Base-by-base conservation (phyloP, 352 stramenopile genomes). In the Peronosclerospora sorghi region DNA sequence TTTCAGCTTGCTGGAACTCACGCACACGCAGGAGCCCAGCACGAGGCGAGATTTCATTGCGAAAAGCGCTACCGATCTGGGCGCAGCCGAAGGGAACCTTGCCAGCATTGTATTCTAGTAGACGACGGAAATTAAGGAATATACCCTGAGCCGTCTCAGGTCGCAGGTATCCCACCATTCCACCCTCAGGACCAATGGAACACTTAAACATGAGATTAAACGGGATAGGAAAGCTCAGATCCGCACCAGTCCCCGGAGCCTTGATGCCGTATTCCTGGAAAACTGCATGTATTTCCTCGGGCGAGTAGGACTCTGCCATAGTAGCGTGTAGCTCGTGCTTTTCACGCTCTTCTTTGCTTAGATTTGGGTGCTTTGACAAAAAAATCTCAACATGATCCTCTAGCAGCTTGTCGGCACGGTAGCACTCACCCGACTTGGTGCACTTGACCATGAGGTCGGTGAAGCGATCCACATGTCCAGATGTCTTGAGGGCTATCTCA, bases 131-230 rank as follows among this genome's bases (percentile, higher is more conserved):
- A 77, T 99, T 99, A 6, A 99, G 86, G 73, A 99, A 99, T 18
- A 99, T 94, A 37, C 92, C 90, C 62, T 98, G 96, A 4, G 96
- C 96, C 12, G 96, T 99, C 71, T 99, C 96, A 0, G 96, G 96
- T 18, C 96, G 84, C 58, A 99, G 73, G 77, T 98, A 99, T 37
- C 96, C 96, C 10, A 97, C 76, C 41, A 89, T 54, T 26, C 90
- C 97, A 35, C 96, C 96, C 67, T 98, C 94, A 1, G 96, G 96
- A 28, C 96, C 96, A 62, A 99, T 99, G 36, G 90, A 94, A 50
- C 95, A 99, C 73, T 97, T 85, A 68, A 98, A 99, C 95, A 98
- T 98, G 42, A 99, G 71, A 79, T 99, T 99, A 75, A 99, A 99
- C 10, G 96, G 95, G 57, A 98, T 98, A 7, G 95, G 95, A 48